Percentiles rank a stretch among this genome's conserved stretches.
Conservation (phyloP, 208 protist species). For the Phytomonas serpens region DNA sequence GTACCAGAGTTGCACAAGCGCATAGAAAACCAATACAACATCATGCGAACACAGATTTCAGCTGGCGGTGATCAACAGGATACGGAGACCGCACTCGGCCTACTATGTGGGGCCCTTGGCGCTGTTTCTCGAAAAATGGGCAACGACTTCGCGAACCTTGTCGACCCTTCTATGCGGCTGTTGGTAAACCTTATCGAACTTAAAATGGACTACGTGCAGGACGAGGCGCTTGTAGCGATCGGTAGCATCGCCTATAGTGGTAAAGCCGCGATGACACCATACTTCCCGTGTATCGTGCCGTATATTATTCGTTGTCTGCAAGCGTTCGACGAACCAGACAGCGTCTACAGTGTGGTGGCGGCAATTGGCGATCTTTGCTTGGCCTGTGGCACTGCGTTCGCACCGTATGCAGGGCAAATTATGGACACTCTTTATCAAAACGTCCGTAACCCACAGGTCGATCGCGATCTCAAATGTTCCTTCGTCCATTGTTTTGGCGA, state of each 20-base stretch:
- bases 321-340: constrained; percentile 70
- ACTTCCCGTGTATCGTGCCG: constrained; percentile 67
- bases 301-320: constrained; percentile 78
- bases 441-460: constrained; percentile 60
- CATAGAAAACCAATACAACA: constrained; percentile 19
- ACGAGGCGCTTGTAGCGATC: constrained; percentile 93
- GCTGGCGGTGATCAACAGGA: constrained; percentile 28
- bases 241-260: constrained; percentile 85
- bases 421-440: constrained; percentile 80
- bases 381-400: constrained; percentile 54
- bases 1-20: constrained; percentile 70
- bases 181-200: constrained; percentile 48
- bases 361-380: constrained; percentile 93
- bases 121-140: constrained; percentile 68
- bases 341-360: constrained; percentile 82
- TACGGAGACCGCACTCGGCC: constrained; percentile 58
- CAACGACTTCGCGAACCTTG: constrained; percentile 27
- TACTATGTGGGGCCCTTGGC: constrained; percentile 84
- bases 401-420: constrained; percentile 67
- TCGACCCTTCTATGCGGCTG: constrained; percentile 46
- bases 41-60: constrained; percentile 17
- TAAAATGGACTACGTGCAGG: constrained; percentile 70
- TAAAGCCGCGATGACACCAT: constrained; percentile 65
- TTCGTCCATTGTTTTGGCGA: constrained; percentile 94
- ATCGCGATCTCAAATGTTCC: constrained; percentile 91